phyloP scores from a whole-genome alignment of 805 yeast genomes.

The Kazachstania kunashirensis region DNA sequence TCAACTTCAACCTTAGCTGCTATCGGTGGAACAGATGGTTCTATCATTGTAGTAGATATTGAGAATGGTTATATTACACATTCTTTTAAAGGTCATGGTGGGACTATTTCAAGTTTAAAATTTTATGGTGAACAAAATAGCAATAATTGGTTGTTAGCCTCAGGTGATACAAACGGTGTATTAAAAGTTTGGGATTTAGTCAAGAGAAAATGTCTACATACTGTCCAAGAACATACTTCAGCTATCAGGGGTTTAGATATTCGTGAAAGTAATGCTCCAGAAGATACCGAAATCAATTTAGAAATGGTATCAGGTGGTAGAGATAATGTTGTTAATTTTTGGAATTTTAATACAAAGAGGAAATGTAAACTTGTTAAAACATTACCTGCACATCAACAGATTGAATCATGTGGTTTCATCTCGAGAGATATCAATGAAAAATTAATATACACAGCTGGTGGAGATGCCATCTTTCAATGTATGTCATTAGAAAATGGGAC shows the following conservation, averaged over 20 bases:
- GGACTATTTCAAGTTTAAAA: constrained; percentile 65
- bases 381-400: constrained; percentile 61
- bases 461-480: constrained; percentile 54
- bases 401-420: constrained; percentile 61
- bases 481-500: constrained; percentile 48
- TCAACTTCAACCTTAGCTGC: constrained; percentile 77
- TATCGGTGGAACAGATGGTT: constrained; percentile 92
- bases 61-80: constrained; percentile 84
- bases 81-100: constrained; percentile 86
- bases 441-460: constrained; percentile 66
- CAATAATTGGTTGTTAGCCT: constrained; percentile 66
- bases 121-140: constrained; percentile 69
- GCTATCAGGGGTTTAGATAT: constrained; percentile 84
- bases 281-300: too few relatives aligned
- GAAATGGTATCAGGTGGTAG: constrained; percentile 75
- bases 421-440: constrained; percentile 24
- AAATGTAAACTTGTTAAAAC: constrained; percentile 52
- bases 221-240: constrained; percentile 63
- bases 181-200: constrained; percentile 56
- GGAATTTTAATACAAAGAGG: constrained; percentile 44
- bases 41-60: constrained; percentile 83
- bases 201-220: constrained; percentile 56
- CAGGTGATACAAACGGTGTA: constrained; percentile 53
- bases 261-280: constrained; percentile 17
- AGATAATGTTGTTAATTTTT: constrained; percentile 53